Evolutionary conservation across 2,329 filamentous ascomycete genomes (phyloP).

Genomic region (Thelonectria discophora): DNA sequence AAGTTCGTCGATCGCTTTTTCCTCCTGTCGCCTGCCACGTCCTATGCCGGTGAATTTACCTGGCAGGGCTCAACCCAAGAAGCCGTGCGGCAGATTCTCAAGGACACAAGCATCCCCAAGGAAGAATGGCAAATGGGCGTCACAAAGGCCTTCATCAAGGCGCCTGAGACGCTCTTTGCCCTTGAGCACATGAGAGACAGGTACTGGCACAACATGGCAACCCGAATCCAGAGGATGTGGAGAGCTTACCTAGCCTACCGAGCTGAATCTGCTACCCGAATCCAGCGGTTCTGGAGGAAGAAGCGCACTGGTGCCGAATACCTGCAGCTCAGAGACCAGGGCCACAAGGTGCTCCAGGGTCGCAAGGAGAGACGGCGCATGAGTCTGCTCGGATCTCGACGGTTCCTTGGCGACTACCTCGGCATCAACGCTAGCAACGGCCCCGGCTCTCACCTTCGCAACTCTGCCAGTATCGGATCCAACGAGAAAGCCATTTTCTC

Average conservation of each 20-base stretch:
- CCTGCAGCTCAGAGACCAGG: slow-evolving; percentile 86
- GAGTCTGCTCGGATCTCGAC: slow-evolving; percentile 88
- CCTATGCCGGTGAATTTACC: slow-evolving; percentile 96
- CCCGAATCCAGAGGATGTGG: slow-evolving; percentile 96
- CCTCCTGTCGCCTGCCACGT: slow-evolving; percentile 90
- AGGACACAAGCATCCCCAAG: slow-evolving; percentile 92
- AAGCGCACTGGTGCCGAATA: slow-evolving; percentile 91
- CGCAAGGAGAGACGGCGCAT: slow-evolving; percentile 92
- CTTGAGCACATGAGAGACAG: slow-evolving; percentile 97
- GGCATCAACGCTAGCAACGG: slow-evolving; percentile 84
- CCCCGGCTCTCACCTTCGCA: slow-evolving; percentile 82
- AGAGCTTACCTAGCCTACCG: slow-evolving; percentile 94
- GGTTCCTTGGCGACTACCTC: slow-evolving; percentile 95
- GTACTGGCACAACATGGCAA: slow-evolving; percentile 99
- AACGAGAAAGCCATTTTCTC: slow-evolving; percentile 87
- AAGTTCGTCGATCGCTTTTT: slow-evolving; percentile 99
- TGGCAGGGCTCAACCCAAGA: slow-evolving; percentile 90
- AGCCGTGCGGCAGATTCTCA: slow-evolving; percentile 90
- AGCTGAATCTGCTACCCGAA: slow-evolving; percentile 89
- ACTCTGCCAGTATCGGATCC: slow-evolving; percentile 73
- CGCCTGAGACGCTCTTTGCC: slow-evolving; percentile 94
- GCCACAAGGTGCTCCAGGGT: slow-evolving; percentile 80
- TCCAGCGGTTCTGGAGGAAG: slow-evolving; percentile 95
- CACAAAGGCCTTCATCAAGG: slow-evolving; percentile 97
- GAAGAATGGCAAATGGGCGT: slow-evolving; percentile 98